Evolutionary conservation across 108 stramenopile species (phyloP).

Genomic region (Schizochytrium sp.): DNA sequence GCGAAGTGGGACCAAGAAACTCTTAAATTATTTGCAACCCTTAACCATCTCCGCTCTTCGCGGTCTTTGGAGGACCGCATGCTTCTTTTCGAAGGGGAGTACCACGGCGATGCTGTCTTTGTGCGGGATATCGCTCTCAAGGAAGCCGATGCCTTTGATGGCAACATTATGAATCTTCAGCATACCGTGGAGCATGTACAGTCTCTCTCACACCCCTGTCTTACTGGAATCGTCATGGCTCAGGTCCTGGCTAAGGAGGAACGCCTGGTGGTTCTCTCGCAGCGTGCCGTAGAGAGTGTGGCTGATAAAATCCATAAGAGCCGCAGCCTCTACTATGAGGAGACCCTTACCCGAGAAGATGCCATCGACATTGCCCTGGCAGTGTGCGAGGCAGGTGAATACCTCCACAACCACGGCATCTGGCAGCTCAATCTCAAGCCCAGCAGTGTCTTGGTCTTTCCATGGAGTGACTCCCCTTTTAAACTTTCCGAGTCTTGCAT

Average conservation of each 20-base stretch:
- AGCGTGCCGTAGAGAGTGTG: constrained; percentile 43
- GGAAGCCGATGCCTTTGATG: neutral
- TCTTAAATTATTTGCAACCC: too few relatives aligned
- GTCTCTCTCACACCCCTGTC: neutral
- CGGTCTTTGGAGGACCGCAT: constrained; percentile 20
- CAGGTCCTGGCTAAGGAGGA: neutral
- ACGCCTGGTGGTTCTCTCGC: constrained; percentile 21
- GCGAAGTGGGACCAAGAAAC: too few relatives aligned
- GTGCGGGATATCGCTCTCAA: constrained; percentile 10
- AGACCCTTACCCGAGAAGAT: constrained; percentile 48
- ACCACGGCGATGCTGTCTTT: neutral
- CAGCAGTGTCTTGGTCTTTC: constrained; percentile 47
- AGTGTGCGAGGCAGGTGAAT: constrained; percentile 10
- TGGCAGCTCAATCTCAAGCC: constrained; percentile 51
- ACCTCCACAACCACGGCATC: constrained; percentile 41
- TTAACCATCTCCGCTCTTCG: too few relatives aligned
- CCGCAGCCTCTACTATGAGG: constrained; percentile 36
- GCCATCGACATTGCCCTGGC: constrained; percentile 16
- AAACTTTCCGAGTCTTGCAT: constrained; percentile 56
- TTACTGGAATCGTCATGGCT: neutral
- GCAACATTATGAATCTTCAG: neutral
- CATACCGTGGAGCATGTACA: neutral
- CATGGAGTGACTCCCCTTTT: neutral
- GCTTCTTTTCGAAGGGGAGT: constrained; percentile 56
- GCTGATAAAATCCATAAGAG: constrained; percentile 17